A percentile compares a stretch with the other conserved stretches of the same genome.
Conservation (phyloP, 768 basidiomycete species). For the Pleurotus pulmonarius region DNA sequence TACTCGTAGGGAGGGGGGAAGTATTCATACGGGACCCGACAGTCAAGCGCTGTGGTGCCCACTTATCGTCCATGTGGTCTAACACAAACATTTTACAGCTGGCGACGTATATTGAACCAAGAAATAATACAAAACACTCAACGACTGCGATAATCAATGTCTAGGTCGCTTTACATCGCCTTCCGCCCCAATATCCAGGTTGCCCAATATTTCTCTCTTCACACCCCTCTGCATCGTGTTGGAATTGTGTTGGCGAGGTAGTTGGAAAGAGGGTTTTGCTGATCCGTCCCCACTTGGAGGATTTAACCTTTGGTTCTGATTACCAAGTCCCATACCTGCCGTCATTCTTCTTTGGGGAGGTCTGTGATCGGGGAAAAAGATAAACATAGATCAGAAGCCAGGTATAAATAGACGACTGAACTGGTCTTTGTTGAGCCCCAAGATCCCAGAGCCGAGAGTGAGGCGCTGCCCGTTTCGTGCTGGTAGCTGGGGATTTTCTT, state of each 20-base stretch:
- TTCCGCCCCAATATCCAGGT: slow-evolving; percentile 32
- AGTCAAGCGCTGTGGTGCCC: too few species aligned
- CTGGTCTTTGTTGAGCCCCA: background rate
- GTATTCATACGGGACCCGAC: too few species aligned
- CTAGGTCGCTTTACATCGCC: slow-evolving; percentile 44
- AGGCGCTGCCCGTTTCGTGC: slow-evolving; percentile 4
- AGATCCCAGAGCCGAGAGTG: slow-evolving; percentile 1
- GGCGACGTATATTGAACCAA: background rate
- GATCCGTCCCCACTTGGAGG: slow-evolving; percentile 10
- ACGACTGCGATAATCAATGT: slow-evolving; percentile 22
- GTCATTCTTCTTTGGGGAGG: slow-evolving; percentile 21
- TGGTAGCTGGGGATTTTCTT: slow-evolving; percentile 6
- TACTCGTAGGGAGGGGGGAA: too few species aligned
- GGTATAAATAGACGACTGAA: background rate
- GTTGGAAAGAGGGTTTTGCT: slow-evolving; percentile 8
- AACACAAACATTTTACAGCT: too few species aligned
- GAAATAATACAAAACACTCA: background rate
- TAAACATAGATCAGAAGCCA: background rate
- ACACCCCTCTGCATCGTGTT: slow-evolving; percentile 20
- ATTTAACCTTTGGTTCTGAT: background rate
- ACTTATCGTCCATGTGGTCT: too few species aligned
- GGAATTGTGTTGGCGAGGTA: slow-evolving; percentile 21
- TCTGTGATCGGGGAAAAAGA: background rate
- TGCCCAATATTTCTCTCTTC: slow-evolving; percentile 24
- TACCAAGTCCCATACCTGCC: background rate